Evolutionary conservation across 768 basidiomycete species (phyloP).

Genomic region (Infundibulicybe gibba): DNA sequence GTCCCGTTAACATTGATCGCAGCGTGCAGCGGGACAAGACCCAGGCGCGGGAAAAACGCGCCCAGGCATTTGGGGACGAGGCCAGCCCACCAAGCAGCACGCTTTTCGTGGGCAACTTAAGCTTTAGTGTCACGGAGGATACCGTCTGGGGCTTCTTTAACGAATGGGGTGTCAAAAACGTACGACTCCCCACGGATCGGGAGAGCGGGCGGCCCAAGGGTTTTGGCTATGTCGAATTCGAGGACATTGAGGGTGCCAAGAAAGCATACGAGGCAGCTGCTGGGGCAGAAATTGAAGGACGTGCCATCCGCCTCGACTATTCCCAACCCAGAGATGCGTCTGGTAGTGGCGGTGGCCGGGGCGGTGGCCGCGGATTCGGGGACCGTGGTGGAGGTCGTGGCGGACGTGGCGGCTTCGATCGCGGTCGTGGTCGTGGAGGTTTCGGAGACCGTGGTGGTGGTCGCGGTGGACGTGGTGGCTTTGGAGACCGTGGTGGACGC

Average conservation of each 20-base stretch:
- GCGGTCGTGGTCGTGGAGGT: conserved; percentile 26
- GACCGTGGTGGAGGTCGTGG: conserved; percentile 18
- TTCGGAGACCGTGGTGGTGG: conserved; percentile 28
- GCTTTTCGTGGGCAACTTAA: conserved; percentile 90
- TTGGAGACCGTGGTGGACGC: conserved; percentile 36
- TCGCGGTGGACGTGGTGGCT: conserved; percentile 39
- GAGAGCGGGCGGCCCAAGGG: conserved; percentile 91
- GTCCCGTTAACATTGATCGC: conserved; percentile 82
- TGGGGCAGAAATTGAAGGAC: conserved; percentile 78
- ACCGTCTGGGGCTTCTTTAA: conserved; percentile 86
- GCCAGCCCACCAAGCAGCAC: conserved; percentile 63
- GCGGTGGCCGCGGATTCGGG: conserved; percentile 27
- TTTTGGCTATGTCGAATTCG: conserved; percentile 96
- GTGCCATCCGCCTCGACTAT: conserved; percentile 79
- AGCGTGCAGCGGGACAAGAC: conserved; percentile 59
- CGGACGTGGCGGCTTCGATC: conserved; percentile 27
- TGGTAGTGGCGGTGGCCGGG: conserved; percentile 40
- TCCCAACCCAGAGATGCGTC: conserved; percentile 73
- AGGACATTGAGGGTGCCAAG: conserved; percentile 73
- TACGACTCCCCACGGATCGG: conserved; percentile 89
- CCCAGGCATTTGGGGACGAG: conserved; percentile 73
- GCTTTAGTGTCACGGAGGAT: conserved; percentile 79
- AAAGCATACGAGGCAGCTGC: conserved; percentile 70
- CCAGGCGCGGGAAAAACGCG: conserved; percentile 61
- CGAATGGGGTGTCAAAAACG: conserved; percentile 84